Evolutionary conservation across 371 early-diverging fungal genomes (phyloP).

Genomic region (Encephalitozoon hellem): DNA sequence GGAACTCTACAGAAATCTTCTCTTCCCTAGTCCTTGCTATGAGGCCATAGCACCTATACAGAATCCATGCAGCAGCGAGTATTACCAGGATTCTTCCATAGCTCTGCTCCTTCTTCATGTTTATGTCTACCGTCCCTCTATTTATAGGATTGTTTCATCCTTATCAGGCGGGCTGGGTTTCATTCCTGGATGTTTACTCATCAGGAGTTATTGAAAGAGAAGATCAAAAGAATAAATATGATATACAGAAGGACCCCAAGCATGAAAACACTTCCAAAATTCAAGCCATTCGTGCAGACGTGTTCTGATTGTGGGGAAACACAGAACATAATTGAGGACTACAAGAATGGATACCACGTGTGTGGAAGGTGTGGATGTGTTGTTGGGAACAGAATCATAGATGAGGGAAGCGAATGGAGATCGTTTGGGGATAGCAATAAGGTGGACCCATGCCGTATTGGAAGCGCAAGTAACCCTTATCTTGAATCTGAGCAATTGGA

Average conservation of each 20-base stretch:
- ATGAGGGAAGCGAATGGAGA: conserved; percentile 96
- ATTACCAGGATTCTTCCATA: conserved; percentile 11
- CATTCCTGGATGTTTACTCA: neutral
- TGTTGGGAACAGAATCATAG: conserved; percentile 86
- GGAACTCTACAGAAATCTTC: neutral
- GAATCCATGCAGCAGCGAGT: conserved; percentile 18
- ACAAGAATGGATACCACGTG: conserved; percentile 72
- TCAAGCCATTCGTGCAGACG: conserved; percentile 12
- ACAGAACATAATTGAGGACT: conserved; percentile 88
- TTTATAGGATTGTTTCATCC: neutral
- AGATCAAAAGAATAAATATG: neutral
- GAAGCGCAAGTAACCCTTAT: conserved; percentile 69
- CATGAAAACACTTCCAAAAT: conserved; percentile 38
- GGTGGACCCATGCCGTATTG: conserved; percentile 95
- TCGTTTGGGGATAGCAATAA: conserved; percentile 75
- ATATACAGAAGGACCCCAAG: neutral
- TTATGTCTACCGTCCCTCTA: conserved; percentile 24
- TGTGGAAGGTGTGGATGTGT: conserved; percentile 91
- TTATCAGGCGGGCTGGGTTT: neutral
- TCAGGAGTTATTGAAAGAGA: neutral
- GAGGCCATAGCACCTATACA: conserved; percentile 25
- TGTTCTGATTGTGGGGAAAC: conserved; percentile 61
- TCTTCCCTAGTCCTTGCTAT: neutral
- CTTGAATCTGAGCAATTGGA: conserved; percentile 59
- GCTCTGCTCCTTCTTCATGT: conserved; percentile 50